Base-by-base conservation (phyloP, 768 basidiomycete species). In the Tylopilus subfusipes region DNA sequence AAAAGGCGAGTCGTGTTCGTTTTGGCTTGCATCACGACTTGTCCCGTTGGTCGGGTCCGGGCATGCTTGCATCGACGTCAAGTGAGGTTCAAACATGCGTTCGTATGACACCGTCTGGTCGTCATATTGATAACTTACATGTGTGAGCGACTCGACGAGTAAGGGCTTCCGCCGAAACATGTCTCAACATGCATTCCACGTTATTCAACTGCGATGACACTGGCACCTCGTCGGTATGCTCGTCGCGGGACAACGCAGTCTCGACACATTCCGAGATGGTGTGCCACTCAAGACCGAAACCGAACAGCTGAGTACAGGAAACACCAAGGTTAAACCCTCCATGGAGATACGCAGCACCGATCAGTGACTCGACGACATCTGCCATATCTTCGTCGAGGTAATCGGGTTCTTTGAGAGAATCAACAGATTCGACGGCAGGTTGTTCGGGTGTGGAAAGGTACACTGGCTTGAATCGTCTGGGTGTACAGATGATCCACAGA, bases 301-400 rank as follows among this genome's bases (percentile, higher is more conserved):
- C 79, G 57, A 90, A 90, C 44, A 82, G 73, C 51, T 77, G 75
- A 45, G 71, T 73, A 63, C 81, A 85, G 56, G 84, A 79, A 48
- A 83, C 77, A 0, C 81, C 85, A 1, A 85, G 70, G 43, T 80
- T 73, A 48, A 86, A 82, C 10, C 83, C 78, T 0, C 88, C 87
- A 54, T 86, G 79, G 4, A 87, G 66, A 67, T 85, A 88, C 0
- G 86, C 79, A 7, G 90, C 90, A 1, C 92, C 93, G 24, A 93
- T 86, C 14, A 91, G 71, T 3, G 90, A 81, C 69, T 96, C 93
- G 5, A 93, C 78, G 5, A 93, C 85, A 57, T 95, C 93, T 1
- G 90, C 90, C 31, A 94, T 54, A 90, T 80, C 76, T 95, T 95
- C 3, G 87, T 90, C 2, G 88, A 91, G n/a, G n/a, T n/a, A n/a